Base-by-base conservation (phyloP, 169 alveolate species). In the Eimeria tenella region DNA sequence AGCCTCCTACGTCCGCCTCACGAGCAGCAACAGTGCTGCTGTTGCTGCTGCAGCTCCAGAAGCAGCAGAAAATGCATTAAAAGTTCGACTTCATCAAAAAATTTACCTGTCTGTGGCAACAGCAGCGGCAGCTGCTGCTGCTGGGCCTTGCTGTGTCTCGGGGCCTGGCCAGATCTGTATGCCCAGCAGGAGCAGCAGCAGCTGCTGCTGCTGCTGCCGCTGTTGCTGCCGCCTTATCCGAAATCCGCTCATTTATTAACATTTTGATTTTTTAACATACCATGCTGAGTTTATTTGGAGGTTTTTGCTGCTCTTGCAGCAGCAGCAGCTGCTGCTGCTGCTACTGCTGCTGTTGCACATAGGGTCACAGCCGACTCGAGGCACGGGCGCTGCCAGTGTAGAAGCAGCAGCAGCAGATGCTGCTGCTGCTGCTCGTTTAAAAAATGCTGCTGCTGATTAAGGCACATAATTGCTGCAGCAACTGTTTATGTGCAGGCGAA, bases 321-420 rank as follows among this genome's bases (percentile, higher is more conserved):
- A 31, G 42, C 23, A 73, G 82, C 17, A 73, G 82, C 55, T 23
- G 82, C 82, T 73, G 82, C 82, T 23, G 42, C 42, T 31, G 42
- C 42, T 31, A 13, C 68, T 58, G 68, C 68, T 58, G 68, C 68
- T 58, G 68, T 3, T 58, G 68, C 68, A 13, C 68, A 58, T 58
- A 10, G 68, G 21, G 68, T 17, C 19, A 17, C 68, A 58, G 68
- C 68, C 68, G 68, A 58, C 68, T 58, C 68, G 68, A 58, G 11
- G 68, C 68, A 58, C 3, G 21, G 68, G 82, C 42, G 17, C 3
- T 19, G 74, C 74, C 21, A 31, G 49, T 2, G 42, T 31, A 31
- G 42, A 31, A 31, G 42, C 42, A 31, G 42, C 42, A 65, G 42
- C 74, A 4, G 42, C 42, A 31, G 42, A 31, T 31, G 42, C 42